Percentiles rank a stretch among this genome's conserved stretches.
These are phyloP conservation scores for Colletotrichum eremochloae DNA, from an alignment of 2,329 filamentous ascomycete species.

Conservation along the genomic window DNA sequence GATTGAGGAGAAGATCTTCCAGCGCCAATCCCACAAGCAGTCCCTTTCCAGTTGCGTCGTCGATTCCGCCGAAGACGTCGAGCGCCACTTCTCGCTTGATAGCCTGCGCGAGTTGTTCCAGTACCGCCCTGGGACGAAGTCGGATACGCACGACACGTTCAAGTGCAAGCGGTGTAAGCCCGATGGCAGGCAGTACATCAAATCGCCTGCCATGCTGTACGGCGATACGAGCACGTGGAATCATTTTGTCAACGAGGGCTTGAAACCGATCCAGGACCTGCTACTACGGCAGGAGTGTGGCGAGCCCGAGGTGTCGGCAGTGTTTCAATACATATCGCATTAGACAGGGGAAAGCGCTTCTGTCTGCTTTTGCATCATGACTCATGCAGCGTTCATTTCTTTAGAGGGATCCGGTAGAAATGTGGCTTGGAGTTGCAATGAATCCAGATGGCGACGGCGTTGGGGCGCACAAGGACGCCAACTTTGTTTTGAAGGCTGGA, in stretches of 20 bases:
- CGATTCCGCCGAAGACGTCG: conserved; percentile 95
- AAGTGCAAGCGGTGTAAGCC: conserved; percentile 96
- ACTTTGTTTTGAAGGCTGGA: conserved; percentile 14
- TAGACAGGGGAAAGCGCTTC: conserved; percentile 46
- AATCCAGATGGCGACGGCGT: conserved; percentile 14
- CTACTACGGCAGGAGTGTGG: conserved; percentile 87
- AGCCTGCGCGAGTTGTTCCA: conserved; percentile 94
- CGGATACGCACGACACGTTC: conserved; percentile 98
- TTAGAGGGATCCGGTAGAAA: neutral
- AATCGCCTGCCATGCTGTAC: conserved; percentile 94
- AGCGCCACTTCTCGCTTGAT: conserved; percentile 94
- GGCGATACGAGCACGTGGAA: conserved; percentile 99
- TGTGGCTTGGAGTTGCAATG: conserved; percentile 6
- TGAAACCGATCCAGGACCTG: conserved; percentile 90
- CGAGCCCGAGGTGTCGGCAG: conserved; percentile 86
- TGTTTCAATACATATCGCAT: conserved; percentile 99
- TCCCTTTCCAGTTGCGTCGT: conserved; percentile 96
- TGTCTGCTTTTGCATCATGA: conserved; percentile 10
- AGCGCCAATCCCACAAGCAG: conserved; percentile 98
- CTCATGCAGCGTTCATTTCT: neutral
- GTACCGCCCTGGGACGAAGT: conserved; percentile 85
- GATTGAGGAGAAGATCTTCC: conserved; percentile 99
- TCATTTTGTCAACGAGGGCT: conserved; percentile 86
- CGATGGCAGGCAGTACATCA: conserved; percentile 88
- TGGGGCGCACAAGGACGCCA: neutral